Evolutionary conservation across 2,329 filamentous ascomycete species (phyloP).

Genomic region (Nigrospora osmanthi): DNA sequence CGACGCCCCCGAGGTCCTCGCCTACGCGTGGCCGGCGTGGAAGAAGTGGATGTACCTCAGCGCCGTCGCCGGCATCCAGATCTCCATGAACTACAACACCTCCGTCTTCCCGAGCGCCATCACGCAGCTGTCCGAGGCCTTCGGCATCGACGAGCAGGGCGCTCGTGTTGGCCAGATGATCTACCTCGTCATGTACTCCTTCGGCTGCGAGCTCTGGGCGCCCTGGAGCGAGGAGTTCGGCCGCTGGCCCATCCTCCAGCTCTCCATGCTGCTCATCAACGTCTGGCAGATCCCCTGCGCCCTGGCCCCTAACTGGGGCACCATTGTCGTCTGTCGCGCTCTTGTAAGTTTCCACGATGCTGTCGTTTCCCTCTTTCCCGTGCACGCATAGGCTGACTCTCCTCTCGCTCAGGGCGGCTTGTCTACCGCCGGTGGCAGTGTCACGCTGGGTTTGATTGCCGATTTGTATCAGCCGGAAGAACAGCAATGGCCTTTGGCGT

Average conservation of each 20-base stretch:
- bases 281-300: slow-evolving; percentile 39
- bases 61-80: slow-evolving; percentile 38
- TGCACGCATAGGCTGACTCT: not conserved
- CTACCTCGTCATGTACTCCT: slow-evolving; percentile 39
- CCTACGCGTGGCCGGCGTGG: slow-evolving; percentile 31
- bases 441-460: slow-evolving; percentile 53
- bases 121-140: slow-evolving; percentile 27
- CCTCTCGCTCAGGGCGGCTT: slow-evolving; percentile 26
- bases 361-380: too few relatives aligned
- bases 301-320: slow-evolving; percentile 29
- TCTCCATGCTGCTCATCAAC: slow-evolving; percentile 39
- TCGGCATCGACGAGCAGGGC: slow-evolving; percentile 33
- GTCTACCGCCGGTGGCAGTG: slow-evolving; percentile 51
- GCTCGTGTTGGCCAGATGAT: slow-evolving; percentile 34
- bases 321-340: slow-evolving; percentile 29
- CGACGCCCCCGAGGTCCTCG: slow-evolving; percentile 36
- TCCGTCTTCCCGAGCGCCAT: slow-evolving; percentile 38
- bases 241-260: slow-evolving; percentile 39
- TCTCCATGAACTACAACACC: slow-evolving; percentile 45
- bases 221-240: slow-evolving; percentile 43
- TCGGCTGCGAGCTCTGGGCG: slow-evolving; percentile 45
- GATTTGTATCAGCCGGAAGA: slow-evolving; percentile 50
- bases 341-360: slow-evolving; percentile 1
- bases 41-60: slow-evolving; percentile 42
- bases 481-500: slow-evolving; percentile 50